These are phyloP conservation scores for Phyllosticta citribraziliensis DNA, from an alignment of 2,329 filamentous ascomycete genomes.

Conservation along the genomic window DNA sequence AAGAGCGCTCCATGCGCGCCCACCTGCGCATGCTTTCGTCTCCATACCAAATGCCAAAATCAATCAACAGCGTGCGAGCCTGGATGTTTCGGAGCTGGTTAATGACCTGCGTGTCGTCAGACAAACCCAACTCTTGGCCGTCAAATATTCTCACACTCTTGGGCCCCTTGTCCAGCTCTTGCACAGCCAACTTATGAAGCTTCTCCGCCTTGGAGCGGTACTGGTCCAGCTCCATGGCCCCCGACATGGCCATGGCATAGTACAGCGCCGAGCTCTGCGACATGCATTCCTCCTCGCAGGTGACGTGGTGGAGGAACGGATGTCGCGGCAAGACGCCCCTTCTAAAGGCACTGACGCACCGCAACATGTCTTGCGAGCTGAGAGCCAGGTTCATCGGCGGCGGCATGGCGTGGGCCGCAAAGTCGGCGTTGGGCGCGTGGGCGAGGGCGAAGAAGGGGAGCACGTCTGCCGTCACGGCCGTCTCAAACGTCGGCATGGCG, in stretches of 20 bases:
- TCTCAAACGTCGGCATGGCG: conserved; percentile 5
- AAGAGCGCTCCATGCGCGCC: not conserved
- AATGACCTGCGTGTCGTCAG: not conserved
- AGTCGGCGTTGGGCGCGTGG: conserved; percentile 2
- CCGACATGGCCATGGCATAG: conserved; percentile 7
- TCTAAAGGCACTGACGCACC: conserved; percentile 4
- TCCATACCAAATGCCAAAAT: conserved; percentile 8
- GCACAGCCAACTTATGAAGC: conserved; percentile 3
- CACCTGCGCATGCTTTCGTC: not conserved
- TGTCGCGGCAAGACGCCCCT: conserved; percentile 1
- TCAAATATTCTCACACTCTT: not conserved
- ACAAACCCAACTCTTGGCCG: not conserved
- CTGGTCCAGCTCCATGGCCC: conserved; percentile 6
- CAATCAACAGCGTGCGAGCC: conserved; percentile 3
- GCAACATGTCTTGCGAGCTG: conserved; percentile 1
- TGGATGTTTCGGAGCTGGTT: not conserved
- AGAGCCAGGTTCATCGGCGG: not conserved
- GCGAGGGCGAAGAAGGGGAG: conserved; percentile 7
- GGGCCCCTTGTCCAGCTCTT: not conserved
- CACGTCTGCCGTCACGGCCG: not conserved
- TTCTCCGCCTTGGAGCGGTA: conserved; percentile 3
- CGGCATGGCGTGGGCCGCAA: not conserved
- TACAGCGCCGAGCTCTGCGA: conserved; percentile 1
- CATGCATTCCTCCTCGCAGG: conserved; percentile 3
- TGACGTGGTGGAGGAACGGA: conserved; percentile 5